A percentile compares a stretch with the other conserved stretches of the same genome.
phyloP scores from a whole-genome alignment of 345 rosid genomes.

The Iberis pinnata region DNA sequence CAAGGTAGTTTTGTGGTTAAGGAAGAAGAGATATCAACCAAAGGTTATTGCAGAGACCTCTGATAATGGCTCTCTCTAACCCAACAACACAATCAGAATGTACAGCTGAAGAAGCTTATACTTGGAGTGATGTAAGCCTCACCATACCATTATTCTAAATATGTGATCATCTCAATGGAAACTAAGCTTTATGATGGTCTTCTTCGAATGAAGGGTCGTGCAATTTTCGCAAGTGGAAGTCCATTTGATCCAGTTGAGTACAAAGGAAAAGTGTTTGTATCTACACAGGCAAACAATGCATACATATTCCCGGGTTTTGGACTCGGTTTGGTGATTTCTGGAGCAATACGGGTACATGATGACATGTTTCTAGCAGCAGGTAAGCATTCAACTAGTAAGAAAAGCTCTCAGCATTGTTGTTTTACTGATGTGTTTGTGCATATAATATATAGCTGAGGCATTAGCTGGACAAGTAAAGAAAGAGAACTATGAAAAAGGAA shows the following conservation, averaged over 20 bases:
- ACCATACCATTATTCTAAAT: neutral
- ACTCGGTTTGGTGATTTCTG: slow-evolving; percentile 78
- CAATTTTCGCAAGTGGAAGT: slow-evolving; percentile 95
- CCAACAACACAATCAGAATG: slow-evolving; percentile 98
- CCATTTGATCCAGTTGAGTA: slow-evolving; percentile 86
- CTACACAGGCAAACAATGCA: slow-evolving; percentile 99
- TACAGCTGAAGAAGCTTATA: slow-evolving; percentile 93
- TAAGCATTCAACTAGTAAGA: slow-evolving; percentile 29
- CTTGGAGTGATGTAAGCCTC: slow-evolving; percentile 64
- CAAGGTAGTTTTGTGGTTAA: neutral
- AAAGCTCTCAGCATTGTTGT: neutral
- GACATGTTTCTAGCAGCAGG: slow-evolving; percentile 88
- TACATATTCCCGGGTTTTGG: slow-evolving; percentile 91
- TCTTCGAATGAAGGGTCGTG: slow-evolving; percentile 59
- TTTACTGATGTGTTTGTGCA: neutral
- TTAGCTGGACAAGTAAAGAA: slow-evolving; percentile 69
- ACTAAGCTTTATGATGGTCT: neutral
- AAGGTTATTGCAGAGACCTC: slow-evolving; percentile 58
- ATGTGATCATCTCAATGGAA: neutral
- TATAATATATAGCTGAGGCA: slow-evolving; percentile 70
- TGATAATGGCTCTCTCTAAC: slow-evolving; percentile 92
- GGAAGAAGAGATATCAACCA: neutral
- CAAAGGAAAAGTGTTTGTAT: slow-evolving; percentile 55
- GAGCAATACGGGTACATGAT: slow-evolving; percentile 75
- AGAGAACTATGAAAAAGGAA: slow-evolving; percentile 67